Conservation (phyloP, 257 asterid species). For the Nicotiana noctiflora region DNA sequence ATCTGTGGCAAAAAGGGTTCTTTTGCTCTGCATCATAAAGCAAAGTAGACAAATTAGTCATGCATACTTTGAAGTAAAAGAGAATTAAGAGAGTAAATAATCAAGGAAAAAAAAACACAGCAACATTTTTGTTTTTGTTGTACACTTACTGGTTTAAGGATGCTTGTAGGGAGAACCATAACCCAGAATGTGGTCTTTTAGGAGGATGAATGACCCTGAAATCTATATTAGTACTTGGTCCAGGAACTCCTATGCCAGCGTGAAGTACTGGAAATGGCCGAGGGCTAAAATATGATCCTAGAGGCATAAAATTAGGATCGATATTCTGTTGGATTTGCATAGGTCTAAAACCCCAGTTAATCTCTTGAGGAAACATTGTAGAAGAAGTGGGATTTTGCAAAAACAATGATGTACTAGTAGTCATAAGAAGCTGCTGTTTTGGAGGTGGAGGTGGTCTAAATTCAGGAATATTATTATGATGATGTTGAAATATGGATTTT, state of each 20-base stretch:
- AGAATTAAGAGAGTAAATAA: not conserved
- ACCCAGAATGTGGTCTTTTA: conserved; percentile 70
- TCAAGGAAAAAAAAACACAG: not conserved
- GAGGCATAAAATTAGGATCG: conserved; percentile 15
- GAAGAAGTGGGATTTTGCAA: conserved; percentile 21
- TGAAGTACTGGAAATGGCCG: conserved; percentile 36
- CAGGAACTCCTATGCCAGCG: conserved; percentile 10
- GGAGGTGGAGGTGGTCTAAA: conserved; percentile 6
- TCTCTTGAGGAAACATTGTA: not conserved
- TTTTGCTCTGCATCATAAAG: conserved; percentile 43
- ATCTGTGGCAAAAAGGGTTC: conserved; percentile 87
- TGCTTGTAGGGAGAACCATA: conserved; percentile 84
- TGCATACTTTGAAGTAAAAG: not conserved
- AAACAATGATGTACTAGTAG: conserved; percentile 16
- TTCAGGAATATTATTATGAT: not conserved
- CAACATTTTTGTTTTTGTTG: not conserved
- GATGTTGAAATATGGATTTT: conserved; percentile 14
- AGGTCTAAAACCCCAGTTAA: conserved; percentile 17
- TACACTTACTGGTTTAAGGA: conserved; percentile 65
- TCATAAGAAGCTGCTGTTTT: not conserved
- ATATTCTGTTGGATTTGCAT: conserved; percentile 38
- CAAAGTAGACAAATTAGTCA: not conserved
- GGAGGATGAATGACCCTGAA: conserved; percentile 79
- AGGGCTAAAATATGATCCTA: conserved; percentile 32
- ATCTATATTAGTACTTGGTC: conserved; percentile 30